A percentile compares a stretch with the other conserved stretches of the same genome.
phyloP scores from a whole-genome alignment of 495 filamentous ascomycete genomes.

The Pseudomonodictys pantanalensis region DNA sequence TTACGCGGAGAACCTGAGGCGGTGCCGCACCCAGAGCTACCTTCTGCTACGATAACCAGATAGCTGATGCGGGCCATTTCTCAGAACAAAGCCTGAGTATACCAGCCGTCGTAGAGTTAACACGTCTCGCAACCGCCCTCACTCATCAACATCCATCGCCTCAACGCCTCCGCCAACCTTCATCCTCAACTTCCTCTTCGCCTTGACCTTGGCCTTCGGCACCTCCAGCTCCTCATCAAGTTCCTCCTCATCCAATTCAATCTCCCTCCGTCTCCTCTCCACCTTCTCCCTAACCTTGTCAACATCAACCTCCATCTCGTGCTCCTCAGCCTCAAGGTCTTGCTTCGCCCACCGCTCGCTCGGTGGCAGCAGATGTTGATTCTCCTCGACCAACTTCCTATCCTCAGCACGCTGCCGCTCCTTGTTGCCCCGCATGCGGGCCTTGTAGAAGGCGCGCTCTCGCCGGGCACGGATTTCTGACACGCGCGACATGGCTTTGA shows the following conservation, averaged over 20 bases:
- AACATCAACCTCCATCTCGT: slow-evolving; percentile 46
- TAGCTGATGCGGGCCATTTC: too few relatives aligned
- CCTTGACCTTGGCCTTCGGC: slow-evolving; percentile 28
- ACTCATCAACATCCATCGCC: slow-evolving; percentile 34
- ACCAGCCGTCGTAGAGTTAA: neutral
- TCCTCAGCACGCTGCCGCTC: slow-evolving; percentile 72
- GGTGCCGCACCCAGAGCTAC: too few relatives aligned
- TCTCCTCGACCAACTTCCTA: slow-evolving; percentile 82
- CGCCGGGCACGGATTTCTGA: slow-evolving; percentile 77
- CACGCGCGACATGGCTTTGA: slow-evolving; percentile 89
- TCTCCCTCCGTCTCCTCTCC: slow-evolving; percentile 45
- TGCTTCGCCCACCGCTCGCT: slow-evolving; percentile 41
- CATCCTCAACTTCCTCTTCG: slow-evolving; percentile 33
- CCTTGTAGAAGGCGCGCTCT: slow-evolving; percentile 88
- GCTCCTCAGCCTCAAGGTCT: slow-evolving; percentile 51
- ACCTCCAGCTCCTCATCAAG: slow-evolving; percentile 19
- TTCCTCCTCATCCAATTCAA: slow-evolving; percentile 25
- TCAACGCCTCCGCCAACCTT: slow-evolving; percentile 29
- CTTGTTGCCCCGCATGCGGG: slow-evolving; percentile 84
- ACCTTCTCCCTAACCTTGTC: slow-evolving; percentile 37
- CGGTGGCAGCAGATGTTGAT: slow-evolving; percentile 77
- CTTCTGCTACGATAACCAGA: too few relatives aligned
- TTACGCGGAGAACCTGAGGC: too few relatives aligned
- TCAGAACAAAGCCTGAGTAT: neutral
- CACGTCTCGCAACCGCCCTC: too few relatives aligned